These are phyloP conservation scores for Monosporascus cannonballus DNA, from an alignment of 2,329 filamentous ascomycete species.

Conservation along the genomic window DNA sequence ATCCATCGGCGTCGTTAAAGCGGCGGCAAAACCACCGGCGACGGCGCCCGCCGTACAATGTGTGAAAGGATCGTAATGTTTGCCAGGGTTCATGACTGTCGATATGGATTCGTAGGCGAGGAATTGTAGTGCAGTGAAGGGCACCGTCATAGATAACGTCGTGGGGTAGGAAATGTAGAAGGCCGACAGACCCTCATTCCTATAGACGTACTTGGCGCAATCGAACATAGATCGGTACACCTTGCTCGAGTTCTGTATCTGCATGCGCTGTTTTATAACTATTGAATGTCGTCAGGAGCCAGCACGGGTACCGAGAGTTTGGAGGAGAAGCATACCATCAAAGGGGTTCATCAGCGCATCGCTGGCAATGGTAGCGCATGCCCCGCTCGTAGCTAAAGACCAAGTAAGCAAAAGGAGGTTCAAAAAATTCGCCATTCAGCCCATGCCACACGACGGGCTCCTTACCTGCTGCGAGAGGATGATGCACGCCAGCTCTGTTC, in stretches of 20 bases:
- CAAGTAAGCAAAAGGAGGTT: neutral
- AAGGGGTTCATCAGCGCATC: constrained; percentile 99
- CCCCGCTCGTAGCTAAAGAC: constrained; percentile 74
- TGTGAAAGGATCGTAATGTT: constrained; percentile 84
- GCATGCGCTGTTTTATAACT: constrained; percentile 99
- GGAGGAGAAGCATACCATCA: constrained; percentile 60
- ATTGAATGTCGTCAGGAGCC: constrained; percentile 3
- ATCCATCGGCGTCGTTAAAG: constrained; percentile 90
- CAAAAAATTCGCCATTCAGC: constrained; percentile 4
- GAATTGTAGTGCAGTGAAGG: constrained; percentile 95
- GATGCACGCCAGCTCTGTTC: constrained; percentile 80
- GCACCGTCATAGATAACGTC: constrained; percentile 96
- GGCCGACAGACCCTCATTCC: constrained; percentile 77
- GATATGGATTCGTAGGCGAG: constrained; percentile 96
- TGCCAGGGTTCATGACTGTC: constrained; percentile 81
- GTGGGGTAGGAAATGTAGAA: constrained; percentile 99
- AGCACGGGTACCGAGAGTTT: neutral
- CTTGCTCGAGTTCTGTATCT: constrained; percentile 85
- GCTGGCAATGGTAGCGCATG: constrained; percentile 90
- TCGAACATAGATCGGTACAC: constrained; percentile 81
- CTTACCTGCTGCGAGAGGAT: constrained; percentile 87
- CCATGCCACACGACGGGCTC: neutral
- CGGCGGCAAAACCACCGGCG: constrained; percentile 88
- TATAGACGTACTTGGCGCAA: constrained; percentile 84
- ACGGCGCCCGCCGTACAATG: constrained; percentile 90